Percentiles rank a stretch among this genome's conserved stretches.
phyloP scores from a whole-genome alignment of 1,284 basidiomycete species.

The Cutaneotrichosporon dermatis region DNA sequence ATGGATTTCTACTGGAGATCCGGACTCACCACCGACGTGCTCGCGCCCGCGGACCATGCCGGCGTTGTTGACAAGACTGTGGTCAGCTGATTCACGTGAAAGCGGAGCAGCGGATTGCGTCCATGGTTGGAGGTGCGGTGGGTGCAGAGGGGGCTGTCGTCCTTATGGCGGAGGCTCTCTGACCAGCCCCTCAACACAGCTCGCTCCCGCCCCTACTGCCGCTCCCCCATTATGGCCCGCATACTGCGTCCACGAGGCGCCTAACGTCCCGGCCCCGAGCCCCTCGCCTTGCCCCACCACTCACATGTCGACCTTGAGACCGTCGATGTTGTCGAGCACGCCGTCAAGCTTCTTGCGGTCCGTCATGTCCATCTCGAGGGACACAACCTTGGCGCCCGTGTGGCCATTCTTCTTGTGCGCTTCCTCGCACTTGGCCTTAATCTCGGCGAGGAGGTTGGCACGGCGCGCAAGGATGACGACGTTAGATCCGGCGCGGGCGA shows the following conservation, averaged over 20 bases:
- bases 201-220: too few species aligned
- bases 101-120: too few species aligned
- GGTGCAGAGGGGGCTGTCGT: too few species aligned
- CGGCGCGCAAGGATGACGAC: conserved; percentile 42
- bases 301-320: conserved; percentile 42
- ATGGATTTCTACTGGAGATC: too few species aligned
- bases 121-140: too few species aligned
- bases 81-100: neutral
- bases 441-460: conserved; percentile 31
- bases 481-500: conserved; percentile 39
- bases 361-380: conserved; percentile 39
- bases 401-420: conserved; percentile 25
- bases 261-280: too few species aligned
- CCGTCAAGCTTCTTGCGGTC: conserved; percentile 29
- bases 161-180: too few species aligned
- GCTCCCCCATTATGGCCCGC: too few species aligned
- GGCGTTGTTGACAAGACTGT: conserved; percentile 49
- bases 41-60: conserved; percentile 47
- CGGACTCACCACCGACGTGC: conserved; percentile 45
- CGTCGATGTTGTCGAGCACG: conserved; percentile 29
- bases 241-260: too few species aligned
- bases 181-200: too few species aligned
- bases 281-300: conserved; percentile 3
- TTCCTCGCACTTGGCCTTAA: conserved; percentile 30
- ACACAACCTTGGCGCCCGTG: conserved; percentile 30